Evolutionary conservation across 139 green algal species (phyloP), one percentile per base, ranked within the genome.

Genomic region (Mesostigma viride): DNA sequence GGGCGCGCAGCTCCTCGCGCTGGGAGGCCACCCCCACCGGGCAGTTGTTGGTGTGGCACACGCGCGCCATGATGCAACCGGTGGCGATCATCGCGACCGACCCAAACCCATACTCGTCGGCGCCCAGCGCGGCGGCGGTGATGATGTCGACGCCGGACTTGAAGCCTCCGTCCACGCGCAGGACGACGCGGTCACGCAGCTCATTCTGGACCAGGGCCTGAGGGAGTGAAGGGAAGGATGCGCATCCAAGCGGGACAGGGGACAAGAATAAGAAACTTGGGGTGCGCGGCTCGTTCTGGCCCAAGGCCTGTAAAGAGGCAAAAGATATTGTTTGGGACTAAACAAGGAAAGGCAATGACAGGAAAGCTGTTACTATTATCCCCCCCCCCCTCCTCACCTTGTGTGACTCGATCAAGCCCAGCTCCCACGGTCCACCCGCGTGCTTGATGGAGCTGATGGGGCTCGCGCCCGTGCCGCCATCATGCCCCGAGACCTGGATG

Each of bases 1-100:
- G 82, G 1, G 89, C 89, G 17, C 93, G 76, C 74, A 99, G 83
- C 84, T 99, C 93, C 84, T 99, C 93, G 5, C 92, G 79, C 86
- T 99, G 92, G 20, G 70, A 84, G 1, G 93, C 93, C 26, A 99
- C 93, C 30, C 93, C 93, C 26, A 99, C 93, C 35, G 93, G 93
- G 87, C 93, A 99, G 86, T 99, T 99, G 88, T 99, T 99, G 72
- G 93, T 99, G 85, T 99, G 93, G 82, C 93, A 99, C 31, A 99
- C 92, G 58, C 93, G 88, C 22, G 93, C 93, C 93, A 99, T 99
- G 84, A 99, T 97, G 86, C 93, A 99, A 68, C 93, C 86, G 22
- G 89, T 95, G 44, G 93, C 93, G 62, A 99, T 98, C 93, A 99
- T 99, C 45, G 91, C 90, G 0, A 96, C 84, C 0, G 92, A 97